Evolutionary conservation across 1,284 basidiomycete genomes (phyloP), one percentile per base, ranked within the genome.

Genomic region (Ustilago xerochloae): DNA sequence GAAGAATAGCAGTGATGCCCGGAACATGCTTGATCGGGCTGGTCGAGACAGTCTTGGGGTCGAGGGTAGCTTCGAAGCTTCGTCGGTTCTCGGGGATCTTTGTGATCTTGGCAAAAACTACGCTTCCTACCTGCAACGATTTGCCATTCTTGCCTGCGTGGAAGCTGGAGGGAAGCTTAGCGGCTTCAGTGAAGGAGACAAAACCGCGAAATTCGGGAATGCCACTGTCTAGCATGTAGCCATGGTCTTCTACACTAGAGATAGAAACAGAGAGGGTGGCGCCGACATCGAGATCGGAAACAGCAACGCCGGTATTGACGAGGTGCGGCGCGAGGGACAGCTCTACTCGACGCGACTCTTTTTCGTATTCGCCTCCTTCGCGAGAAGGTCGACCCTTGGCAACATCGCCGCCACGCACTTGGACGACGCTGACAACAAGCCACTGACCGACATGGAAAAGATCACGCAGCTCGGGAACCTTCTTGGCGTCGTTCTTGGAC

Each of bases 191-290:
- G 51, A 74, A 67, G 26, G 75, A 30, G 10, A 80, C 62, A 48
- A 82, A 90, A 26, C 73, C 83, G 30, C 60, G 45, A 28, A 82
- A 45, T 28, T 67, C 66, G 35, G 61, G 49, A 32, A 84, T 38
- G 1, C 97, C 97, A 33, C 96, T 86, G 75, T 96, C 92, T 20
- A 99, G 87, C 55, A 91, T 89, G 85, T 96, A 98, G 1, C 96
- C 96, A 85, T 97, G 93, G 80, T 99, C 97, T 86, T 99, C 97
- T 32, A 92, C 87, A 78, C 91, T 93, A 84, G 91, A 90, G 29
- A 84, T 68, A 24, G 78, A 38, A 1, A 71, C 78, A 26, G 82
- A 70, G 18, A 84, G 61, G 13, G 80, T 49, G 39, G 67, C 79
- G 35, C 82, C 80, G 5, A 33, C 41, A 52, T 88, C 89, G 30